These are phyloP conservation scores for Tardiomyces digboiensis DNA, from an alignment of 1,139 yeast genomes.

Conservation along the genomic window DNA sequence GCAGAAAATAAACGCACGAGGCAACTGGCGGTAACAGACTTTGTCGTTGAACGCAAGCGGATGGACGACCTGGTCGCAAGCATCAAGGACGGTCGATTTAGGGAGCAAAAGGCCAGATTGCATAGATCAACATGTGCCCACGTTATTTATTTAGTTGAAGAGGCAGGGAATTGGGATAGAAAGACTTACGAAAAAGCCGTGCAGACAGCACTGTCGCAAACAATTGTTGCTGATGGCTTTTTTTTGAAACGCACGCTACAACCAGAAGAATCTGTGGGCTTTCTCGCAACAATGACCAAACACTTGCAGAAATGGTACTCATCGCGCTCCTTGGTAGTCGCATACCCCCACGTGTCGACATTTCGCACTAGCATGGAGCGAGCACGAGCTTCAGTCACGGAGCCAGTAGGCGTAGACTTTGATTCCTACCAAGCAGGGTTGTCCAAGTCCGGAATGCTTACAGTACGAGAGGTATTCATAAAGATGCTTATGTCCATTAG, in stretches of 20 bases:
- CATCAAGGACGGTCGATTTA: conserved; percentile 75
- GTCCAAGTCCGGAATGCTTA: conserved; percentile 60
- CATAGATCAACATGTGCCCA: conserved; percentile 57
- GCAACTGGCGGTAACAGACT: conserved; percentile 62
- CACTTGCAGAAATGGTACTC: conserved; percentile 30
- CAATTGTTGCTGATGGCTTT: conserved; percentile 58
- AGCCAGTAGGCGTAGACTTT: conserved; percentile 55
- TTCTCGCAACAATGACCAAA: conserved; percentile 48
- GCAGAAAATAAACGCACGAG: conserved; percentile 55
- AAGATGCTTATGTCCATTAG: conserved; percentile 67
- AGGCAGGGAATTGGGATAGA: conserved; percentile 34
- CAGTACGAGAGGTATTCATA: conserved; percentile 68
- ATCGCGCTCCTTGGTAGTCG: conserved; percentile 11
- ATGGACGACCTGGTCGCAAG: conserved; percentile 78
- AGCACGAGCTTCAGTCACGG: conserved; percentile 13
- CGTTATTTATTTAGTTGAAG: conserved; percentile 79
- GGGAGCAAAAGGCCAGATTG: conserved; percentile 75
- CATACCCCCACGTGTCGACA: conserved; percentile 9
- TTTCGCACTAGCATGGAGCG: conserved; percentile 8
- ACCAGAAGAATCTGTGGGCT: conserved; percentile 66
- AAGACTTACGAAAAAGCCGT: conserved; percentile 52
- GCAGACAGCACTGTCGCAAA: conserved; percentile 67
- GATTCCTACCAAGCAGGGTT: conserved; percentile 59
- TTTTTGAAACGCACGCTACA: conserved; percentile 59
- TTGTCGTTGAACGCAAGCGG: conserved; percentile 80